Conservation (phyloP, 177 flowering plant genomes). For the Tripterygium wilfordii region DNA sequence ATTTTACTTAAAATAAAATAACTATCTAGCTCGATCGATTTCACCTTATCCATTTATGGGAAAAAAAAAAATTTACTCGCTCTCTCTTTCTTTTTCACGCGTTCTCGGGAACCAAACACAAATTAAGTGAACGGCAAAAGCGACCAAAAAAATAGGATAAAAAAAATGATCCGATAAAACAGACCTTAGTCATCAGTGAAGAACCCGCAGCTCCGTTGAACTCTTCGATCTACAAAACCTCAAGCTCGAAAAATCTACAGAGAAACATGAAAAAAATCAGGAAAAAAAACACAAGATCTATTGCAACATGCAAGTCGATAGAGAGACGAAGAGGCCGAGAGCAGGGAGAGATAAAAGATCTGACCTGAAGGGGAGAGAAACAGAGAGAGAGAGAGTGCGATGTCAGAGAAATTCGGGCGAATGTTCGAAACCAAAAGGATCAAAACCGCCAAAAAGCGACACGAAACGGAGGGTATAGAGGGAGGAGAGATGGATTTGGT, state of each 20-base stretch:
- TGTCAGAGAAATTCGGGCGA: constrained; percentile 13
- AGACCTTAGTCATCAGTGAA: constrained; percentile 11
- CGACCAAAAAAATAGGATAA: background rate
- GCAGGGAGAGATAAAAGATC: constrained; percentile 3
- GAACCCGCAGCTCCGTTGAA: constrained; percentile 1
- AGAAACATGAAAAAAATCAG: background rate
- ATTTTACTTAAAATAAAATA: background rate
- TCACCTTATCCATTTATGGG: constrained; percentile 1
- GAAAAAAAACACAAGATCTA: constrained; percentile 1
- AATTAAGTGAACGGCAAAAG: background rate
- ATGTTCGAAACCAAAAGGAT: constrained; percentile 20
- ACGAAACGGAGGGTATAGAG: constrained; percentile 2
- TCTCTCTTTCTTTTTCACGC: background rate
- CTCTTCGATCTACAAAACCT: constrained; percentile 13
- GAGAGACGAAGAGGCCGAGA: background rate
- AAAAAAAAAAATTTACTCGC: background rate
- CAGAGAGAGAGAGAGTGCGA: constrained; percentile 1
- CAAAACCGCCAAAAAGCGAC: constrained; percentile 22
- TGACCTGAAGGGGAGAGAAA: constrained; percentile 7
- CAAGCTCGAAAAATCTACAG: background rate
- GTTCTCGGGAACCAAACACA: constrained; percentile 18
- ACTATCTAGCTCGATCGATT: background rate
- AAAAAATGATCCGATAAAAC: background rate
- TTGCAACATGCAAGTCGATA: background rate
- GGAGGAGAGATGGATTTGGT: background rate